Evolutionary conservation across 2,329 filamentous ascomycete genomes (phyloP), one percentile per base, ranked within the genome.

Genomic region (Neonectria coccinea): DNA sequence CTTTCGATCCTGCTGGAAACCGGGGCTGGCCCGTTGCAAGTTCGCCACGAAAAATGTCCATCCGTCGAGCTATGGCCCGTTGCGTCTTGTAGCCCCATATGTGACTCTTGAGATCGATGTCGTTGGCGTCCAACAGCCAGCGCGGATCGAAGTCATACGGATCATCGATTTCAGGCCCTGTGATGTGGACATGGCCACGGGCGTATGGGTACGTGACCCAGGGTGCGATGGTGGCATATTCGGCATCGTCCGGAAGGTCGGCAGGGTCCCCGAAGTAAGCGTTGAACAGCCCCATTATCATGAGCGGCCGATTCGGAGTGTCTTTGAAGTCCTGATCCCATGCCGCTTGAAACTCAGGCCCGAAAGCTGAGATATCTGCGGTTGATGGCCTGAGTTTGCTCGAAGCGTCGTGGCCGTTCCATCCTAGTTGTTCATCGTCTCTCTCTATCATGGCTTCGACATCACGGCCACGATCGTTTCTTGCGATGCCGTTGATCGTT

Each of bases 11-110:
- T 1, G 76, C 65, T 0, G 80, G 71, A 69, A 86, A 87, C 16
- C 75, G 71, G 1, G 85, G 85, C 57, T 85, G 83, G 0, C 79
- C 75, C 4, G 73, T 66, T 2, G 78, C 74, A 4, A 83, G 39
- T 70, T 86, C 81, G 69, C 86, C 80, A 63, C 82, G 74, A 75
- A 86, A 90, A 69, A 84, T 81, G 1, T 80, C 74, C 70, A 87
- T 86, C 6, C 87, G 85, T 2, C 88, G 84, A 50, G 83, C 80
- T 60, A 91, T 84, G 73, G 90, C 88, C 2, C 89, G 86, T 14
- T 83, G 81, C 69, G 85, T 85, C 76, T 91, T 91, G 79, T 91
- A 91, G 0, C 81, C 84, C 88, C 88, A 91, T 4, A 89, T 70
- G 22, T 88, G 84, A 70, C 85, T 88, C 75, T 86, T 86, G 36